These are phyloP conservation scores for Phytophthora pseudosyringae DNA, from an alignment of 352 stramenopile genomes.

Conservation along the genomic window DNA sequence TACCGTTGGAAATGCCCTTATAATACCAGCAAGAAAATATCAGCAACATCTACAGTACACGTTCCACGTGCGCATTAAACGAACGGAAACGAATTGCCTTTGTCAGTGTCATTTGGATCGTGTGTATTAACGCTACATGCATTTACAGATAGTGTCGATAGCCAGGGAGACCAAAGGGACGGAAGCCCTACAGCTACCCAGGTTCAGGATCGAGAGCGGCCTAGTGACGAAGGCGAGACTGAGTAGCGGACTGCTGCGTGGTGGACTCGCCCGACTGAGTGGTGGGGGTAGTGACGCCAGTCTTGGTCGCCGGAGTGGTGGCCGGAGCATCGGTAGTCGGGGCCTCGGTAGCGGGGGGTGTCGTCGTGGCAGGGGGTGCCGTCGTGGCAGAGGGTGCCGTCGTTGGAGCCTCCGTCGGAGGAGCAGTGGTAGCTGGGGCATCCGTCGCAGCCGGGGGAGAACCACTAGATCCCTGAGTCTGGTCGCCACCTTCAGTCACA, in stretches of 20 bases:
- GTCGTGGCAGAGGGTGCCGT: neutral
- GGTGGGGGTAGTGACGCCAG: slow-evolving; percentile 14
- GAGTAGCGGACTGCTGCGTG: slow-evolving; percentile 10
- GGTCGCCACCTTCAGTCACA: slow-evolving; percentile 14
- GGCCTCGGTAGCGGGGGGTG: slow-evolving; percentile 1
- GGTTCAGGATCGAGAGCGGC: no score
- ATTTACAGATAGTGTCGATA: no score
- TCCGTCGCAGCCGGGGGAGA: slow-evolving; percentile 9
- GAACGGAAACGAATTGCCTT: no score
- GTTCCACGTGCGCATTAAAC: no score
- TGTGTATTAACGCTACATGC: no score
- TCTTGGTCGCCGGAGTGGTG: slow-evolving; percentile 11
- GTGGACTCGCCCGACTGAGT: slow-evolving; percentile 25
- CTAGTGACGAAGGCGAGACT: slow-evolving; percentile 5
- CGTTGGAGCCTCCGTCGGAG: slow-evolving; percentile 2
- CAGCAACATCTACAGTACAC: no score
- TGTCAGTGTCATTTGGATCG: no score
- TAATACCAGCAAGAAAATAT: no score
- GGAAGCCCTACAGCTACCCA: no score
- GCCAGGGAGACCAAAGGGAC: no score
- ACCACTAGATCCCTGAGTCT: slow-evolving; percentile 12
- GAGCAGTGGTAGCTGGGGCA: neutral
- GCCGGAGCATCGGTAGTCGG: slow-evolving; percentile 9
- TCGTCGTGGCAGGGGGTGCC: slow-evolving; percentile 4
- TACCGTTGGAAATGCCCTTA: no score